Evolutionary conservation across 192 early-diverging fungal genomes (phyloP), one percentile per base, ranked within the genome.

Genomic region (Gamsiella multidivaricata): DNA sequence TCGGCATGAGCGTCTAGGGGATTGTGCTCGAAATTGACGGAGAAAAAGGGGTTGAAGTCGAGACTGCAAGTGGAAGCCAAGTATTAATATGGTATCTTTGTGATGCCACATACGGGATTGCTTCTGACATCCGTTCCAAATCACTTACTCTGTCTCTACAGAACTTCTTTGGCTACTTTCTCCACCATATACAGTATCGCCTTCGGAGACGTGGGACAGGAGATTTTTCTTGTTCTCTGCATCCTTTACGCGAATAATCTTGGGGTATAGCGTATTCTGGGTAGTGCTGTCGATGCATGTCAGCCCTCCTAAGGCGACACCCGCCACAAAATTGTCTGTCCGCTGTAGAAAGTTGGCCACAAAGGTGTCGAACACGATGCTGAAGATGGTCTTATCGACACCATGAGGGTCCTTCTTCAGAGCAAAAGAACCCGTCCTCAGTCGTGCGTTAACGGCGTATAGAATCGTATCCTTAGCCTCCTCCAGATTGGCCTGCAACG

Each of bases 1-100:
- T 97, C 95, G 0, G 95, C 96, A 39, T 94, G 90, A 22, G 81
- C 85, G 74, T 98, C 96, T n/a, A 96, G 71, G 3, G 97, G 97
- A 29, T 94, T 92, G 54, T 94, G 86, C 64, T 98, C 96, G 81
- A 95, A 92, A 11, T 80, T 82, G 20, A 94, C 67, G 7, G 80
- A 78, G 69, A 96, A 95, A 69, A 96, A 96, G 1, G 88, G 84
- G 33, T 84, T 79, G 23, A 78, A 69, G 12, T 49, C 46, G 4
- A 46, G n/a, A n/a, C n/a, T n/a, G n/a, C n/a, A n/a, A n/a, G n/a
- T n/a, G n/a, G n/a, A n/a, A n/a, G 14, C 43, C 63, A 28, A 41
- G 26, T 23, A 25, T 41, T 29, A 51, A 46, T 12, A 2, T 22
- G 33, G n/a, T n/a, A n/a, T n/a, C n/a, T n/a, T n/a, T n/a, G n/a